These are phyloP conservation scores for Nicotiana tomentosiformis DNA, from an alignment of 257 asterid genomes.

Conservation along the genomic window DNA sequence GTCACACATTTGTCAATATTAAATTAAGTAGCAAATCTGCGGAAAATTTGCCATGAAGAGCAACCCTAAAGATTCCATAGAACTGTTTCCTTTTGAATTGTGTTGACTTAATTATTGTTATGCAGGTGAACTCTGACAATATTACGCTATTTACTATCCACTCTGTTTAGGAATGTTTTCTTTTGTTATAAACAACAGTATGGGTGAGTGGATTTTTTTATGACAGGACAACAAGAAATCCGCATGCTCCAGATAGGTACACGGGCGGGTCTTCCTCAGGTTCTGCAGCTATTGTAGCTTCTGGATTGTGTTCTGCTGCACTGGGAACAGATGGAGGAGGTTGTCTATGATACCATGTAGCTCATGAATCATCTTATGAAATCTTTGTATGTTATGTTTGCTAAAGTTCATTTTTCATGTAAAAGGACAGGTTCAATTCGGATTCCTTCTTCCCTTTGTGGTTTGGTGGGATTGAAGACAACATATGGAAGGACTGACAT, in stretches of 20 bases:
- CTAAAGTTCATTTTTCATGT: slow-evolving; percentile 11
- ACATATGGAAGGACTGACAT: slow-evolving; percentile 87
- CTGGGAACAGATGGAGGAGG: slow-evolving; percentile 99
- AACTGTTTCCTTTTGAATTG: background rate
- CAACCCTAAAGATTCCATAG: background rate
- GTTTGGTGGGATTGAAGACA: slow-evolving; percentile 88
- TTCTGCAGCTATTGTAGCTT: slow-evolving; percentile 94
- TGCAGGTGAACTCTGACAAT: background rate
- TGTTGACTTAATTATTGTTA: background rate
- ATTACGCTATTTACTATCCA: background rate
- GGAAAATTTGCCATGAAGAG: background rate
- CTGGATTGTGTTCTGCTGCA: slow-evolving; percentile 95
- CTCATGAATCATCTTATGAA: slow-evolving; percentile 14
- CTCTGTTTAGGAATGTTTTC: background rate
- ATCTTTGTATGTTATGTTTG: slow-evolving; percentile 9
- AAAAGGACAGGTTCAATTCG: slow-evolving; percentile 79
- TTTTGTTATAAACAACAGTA: background rate
- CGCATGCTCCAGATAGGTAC: slow-evolving; percentile 89
- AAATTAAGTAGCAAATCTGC: background rate
- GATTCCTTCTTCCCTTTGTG: slow-evolving; percentile 94
- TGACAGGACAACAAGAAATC: slow-evolving; percentile 87
- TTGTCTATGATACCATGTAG: slow-evolving; percentile 30
- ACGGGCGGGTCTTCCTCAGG: slow-evolving; percentile 99
- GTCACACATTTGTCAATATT: background rate
- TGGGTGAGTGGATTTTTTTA: background rate